Conservation (phyloP, 2,329 filamentous ascomycete species). For the Trichoderma citrinoviride region DNA sequence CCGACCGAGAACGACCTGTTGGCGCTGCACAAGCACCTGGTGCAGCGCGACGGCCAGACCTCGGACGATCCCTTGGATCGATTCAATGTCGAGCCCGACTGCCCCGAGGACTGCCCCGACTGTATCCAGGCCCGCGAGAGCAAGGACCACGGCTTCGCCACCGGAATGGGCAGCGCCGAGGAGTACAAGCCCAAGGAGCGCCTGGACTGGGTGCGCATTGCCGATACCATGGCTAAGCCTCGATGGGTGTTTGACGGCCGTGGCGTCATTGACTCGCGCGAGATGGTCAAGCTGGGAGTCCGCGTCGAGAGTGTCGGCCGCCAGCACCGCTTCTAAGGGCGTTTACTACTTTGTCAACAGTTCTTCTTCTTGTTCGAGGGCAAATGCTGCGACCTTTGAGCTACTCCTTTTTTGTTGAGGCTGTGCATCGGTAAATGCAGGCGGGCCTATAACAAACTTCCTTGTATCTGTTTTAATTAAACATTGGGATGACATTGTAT, state of each 20-base stretch:
- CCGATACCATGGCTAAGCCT: constrained; percentile 50
- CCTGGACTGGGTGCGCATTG: constrained; percentile 52
- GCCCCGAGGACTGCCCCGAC: constrained; percentile 49
- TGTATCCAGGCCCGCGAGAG: constrained; percentile 44
- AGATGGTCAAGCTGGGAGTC: constrained; percentile 51
- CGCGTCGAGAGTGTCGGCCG: constrained; percentile 53
- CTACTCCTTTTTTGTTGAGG: constrained; percentile 17
- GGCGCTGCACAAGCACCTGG: constrained; percentile 47
- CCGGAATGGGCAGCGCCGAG: constrained; percentile 43
- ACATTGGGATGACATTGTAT: constrained; percentile 30
- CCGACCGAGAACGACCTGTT: constrained; percentile 48
- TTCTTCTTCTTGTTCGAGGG: constrained; percentile 8
- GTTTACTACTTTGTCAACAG: background rate
- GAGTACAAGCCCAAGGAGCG: constrained; percentile 48
- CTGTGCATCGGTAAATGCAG: constrained; percentile 20
- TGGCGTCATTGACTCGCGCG: constrained; percentile 49
- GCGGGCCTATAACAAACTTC: constrained; percentile 14
- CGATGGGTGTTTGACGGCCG: constrained; percentile 58
- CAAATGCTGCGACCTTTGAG: constrained; percentile 16
- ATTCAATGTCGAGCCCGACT: constrained; percentile 46
- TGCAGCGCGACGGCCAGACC: constrained; percentile 33
- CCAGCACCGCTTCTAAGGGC: constrained; percentile 41
- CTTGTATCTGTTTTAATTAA: constrained; percentile 33
- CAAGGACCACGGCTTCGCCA: constrained; percentile 40
- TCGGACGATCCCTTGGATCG: constrained; percentile 46